A percentile compares a stretch with the other conserved stretches of the same genome.
phyloP scores from a whole-genome alignment of 345 rosid species.

The Rhodomyrtus tomentosa region DNA sequence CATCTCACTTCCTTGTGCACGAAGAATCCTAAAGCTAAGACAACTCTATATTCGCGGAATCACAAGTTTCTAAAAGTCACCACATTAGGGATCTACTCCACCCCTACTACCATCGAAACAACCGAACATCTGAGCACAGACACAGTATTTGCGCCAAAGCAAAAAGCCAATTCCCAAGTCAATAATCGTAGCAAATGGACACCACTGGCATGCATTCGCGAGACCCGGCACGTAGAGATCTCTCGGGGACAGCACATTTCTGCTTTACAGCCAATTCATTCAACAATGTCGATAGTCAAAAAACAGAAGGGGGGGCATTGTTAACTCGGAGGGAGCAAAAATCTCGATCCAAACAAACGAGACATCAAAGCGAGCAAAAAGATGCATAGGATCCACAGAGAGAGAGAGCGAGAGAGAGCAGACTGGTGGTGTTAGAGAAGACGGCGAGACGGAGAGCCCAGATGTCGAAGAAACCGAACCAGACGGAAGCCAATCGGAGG shows the following conservation, averaged over 20 bases:
- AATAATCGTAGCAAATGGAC: neutral
- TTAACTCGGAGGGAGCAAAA: neutral
- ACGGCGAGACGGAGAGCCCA: slow-evolving; percentile 89
- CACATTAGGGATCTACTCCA: neutral
- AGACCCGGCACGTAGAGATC: neutral
- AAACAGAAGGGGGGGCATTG: neutral
- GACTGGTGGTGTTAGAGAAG: slow-evolving; percentile 71
- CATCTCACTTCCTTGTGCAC: neutral
- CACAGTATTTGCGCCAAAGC: neutral
- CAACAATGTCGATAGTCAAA: neutral
- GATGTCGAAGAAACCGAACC: slow-evolving; percentile 93
- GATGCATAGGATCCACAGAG: neutral
- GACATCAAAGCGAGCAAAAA: neutral
- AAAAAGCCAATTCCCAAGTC: neutral
- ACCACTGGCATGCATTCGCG: neutral
- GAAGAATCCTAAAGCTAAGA: neutral
- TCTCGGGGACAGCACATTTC: neutral
- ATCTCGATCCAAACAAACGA: neutral
- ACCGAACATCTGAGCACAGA: neutral
- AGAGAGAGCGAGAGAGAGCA: neutral
- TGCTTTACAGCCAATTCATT: neutral
- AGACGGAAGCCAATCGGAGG: slow-evolving; percentile 81
- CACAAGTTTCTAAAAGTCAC: neutral
- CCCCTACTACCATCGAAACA: neutral
- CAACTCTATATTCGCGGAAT: neutral